Evolutionary conservation across 768 basidiomycete genomes (phyloP).

Genomic region (Baorangia bicolor): DNA sequence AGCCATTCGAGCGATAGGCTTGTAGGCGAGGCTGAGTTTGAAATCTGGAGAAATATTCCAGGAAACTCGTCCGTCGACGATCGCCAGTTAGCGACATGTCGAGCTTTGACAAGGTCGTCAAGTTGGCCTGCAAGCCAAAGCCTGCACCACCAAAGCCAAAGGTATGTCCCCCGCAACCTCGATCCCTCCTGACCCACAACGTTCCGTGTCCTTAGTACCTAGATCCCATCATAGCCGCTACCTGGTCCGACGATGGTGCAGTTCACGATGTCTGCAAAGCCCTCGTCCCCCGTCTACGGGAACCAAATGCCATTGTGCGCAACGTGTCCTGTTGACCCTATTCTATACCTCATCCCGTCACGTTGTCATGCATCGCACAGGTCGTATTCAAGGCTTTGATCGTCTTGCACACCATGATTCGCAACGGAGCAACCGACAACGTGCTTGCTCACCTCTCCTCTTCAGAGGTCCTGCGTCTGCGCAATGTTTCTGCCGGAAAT

Average conservation of each 20-base stretch:
- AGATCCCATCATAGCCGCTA: conserved; percentile 93
- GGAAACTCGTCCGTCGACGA: conserved; percentile 4
- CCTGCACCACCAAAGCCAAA: conserved; percentile 94
- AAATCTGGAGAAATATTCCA: conserved; percentile 16
- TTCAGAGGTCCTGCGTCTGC: conserved; percentile 76
- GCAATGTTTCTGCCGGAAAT: conserved; percentile 73
- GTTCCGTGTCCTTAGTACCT: conserved; percentile 63
- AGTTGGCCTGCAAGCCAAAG: conserved; percentile 97
- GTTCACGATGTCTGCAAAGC: conserved; percentile 92
- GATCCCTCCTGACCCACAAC: background rate
- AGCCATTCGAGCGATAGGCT: too few species aligned
- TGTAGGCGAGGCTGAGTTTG: conserved; percentile 29
- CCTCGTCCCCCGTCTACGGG: conserved; percentile 77
- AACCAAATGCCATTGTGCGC: conserved; percentile 88
- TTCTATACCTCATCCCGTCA: background rate
- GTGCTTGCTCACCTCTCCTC: conserved; percentile 81
- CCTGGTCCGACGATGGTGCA: conserved; percentile 94
- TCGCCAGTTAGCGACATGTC: conserved; percentile 45
- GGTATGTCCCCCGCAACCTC: conserved; percentile 41
- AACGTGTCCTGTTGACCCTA: background rate
- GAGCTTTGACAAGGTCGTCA: conserved; percentile 89
- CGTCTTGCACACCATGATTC: conserved; percentile 94
- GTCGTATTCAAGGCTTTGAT: conserved; percentile 98
- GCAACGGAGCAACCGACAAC: conserved; percentile 95
- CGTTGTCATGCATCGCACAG: conserved; percentile 39